These are phyloP conservation scores for Petunia hybrid DNA, from an alignment of 305 asterid species.

Conservation along the genomic window DNA sequence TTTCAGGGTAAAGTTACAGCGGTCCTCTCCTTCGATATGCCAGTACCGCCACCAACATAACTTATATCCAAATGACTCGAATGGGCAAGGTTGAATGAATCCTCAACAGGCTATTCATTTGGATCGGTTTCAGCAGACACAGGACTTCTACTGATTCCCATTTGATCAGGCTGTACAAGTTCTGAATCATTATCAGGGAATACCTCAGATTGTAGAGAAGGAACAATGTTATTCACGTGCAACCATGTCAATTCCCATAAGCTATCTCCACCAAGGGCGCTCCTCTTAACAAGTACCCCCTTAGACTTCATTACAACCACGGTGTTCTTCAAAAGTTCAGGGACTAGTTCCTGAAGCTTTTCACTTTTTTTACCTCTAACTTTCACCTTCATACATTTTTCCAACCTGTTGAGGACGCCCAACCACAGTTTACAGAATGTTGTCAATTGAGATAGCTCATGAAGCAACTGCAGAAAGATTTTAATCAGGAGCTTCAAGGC, in stretches of 20 bases:
- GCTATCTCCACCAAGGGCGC: slow-evolving; percentile 39
- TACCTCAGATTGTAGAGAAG: slow-evolving; percentile 35
- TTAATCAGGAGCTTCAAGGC: slow-evolving; percentile 34
- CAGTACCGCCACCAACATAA: neutral
- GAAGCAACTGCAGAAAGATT: slow-evolving; percentile 32
- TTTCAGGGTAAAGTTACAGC: neutral
- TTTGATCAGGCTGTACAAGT: slow-evolving; percentile 15
- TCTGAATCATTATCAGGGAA: slow-evolving; percentile 34
- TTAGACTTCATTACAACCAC: slow-evolving; percentile 35
- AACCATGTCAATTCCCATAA: slow-evolving; percentile 41
- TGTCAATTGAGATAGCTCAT: slow-evolving; percentile 31
- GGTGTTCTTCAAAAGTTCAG: slow-evolving; percentile 37
- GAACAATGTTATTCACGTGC: slow-evolving; percentile 35
- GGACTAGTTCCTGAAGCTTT: slow-evolving; percentile 38
- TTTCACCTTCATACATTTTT: slow-evolving; percentile 39
- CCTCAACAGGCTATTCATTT: slow-evolving; percentile 10
- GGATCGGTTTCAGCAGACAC: slow-evolving; percentile 23
- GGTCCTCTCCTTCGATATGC: neutral
- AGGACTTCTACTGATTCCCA: neutral
- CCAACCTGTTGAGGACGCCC: slow-evolving; percentile 37
- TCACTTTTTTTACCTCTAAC: slow-evolving; percentile 37
- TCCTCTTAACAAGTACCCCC: slow-evolving; percentile 35
- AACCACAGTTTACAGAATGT: slow-evolving; percentile 39
- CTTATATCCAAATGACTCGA: neutral
- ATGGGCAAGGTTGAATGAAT: slow-evolving; percentile 1